Evolutionary conservation across 148 eudicot genomes (phyloP).

Genomic region (Vaccinium vitisidaea): DNA sequence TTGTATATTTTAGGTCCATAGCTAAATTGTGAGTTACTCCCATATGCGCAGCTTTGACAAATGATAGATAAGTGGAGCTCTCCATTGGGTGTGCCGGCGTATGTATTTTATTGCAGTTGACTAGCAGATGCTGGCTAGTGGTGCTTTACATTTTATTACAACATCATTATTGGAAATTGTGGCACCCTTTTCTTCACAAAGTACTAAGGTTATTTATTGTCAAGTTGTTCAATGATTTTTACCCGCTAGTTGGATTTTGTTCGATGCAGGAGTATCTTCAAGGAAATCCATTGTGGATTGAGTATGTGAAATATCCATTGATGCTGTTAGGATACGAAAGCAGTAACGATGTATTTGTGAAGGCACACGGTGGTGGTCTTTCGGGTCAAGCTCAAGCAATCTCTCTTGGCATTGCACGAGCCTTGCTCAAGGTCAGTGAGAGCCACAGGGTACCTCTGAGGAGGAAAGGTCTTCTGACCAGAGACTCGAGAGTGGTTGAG

Average conservation of each 20-base stretch:
- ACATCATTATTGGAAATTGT: background rate
- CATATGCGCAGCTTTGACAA: background rate
- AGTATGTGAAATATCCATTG: conserved; percentile 75
- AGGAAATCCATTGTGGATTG: conserved; percentile 92
- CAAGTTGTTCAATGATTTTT: background rate
- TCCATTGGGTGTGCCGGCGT: background rate
- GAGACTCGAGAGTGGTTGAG: conserved; percentile 90
- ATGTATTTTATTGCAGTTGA: background rate
- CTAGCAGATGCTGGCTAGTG: background rate
- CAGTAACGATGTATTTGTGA: conserved; percentile 84
- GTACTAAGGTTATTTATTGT: background rate
- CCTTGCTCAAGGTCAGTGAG: conserved; percentile 78
- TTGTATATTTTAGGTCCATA: background rate
- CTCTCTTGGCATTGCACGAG: conserved; percentile 90
- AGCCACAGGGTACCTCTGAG: conserved; percentile 67
- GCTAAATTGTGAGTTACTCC: background rate
- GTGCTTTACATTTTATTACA: background rate
- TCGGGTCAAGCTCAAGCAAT: conserved; percentile 98
- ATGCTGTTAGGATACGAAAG: conserved; percentile 69
- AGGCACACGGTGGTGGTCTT: conserved; percentile 95
- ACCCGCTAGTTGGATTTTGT: background rate
- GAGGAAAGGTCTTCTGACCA: conserved; percentile 80
- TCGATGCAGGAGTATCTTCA: conserved; percentile 82
- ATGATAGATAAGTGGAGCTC: background rate
- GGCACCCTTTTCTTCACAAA: background rate